Conservation (phyloP, 441 rosid species). For the Manihot esculenta region DNA sequence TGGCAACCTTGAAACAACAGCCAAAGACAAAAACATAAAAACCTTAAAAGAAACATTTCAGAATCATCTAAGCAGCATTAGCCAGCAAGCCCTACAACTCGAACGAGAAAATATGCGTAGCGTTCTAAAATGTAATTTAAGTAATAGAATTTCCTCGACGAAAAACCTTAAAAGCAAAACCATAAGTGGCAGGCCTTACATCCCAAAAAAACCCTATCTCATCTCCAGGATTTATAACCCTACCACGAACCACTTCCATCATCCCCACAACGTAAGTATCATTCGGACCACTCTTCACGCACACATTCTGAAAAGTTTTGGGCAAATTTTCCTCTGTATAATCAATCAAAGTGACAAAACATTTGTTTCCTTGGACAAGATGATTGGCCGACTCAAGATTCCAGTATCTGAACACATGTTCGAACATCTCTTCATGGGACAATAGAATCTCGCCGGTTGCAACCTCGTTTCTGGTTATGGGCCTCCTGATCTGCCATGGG, state of each 20-base stretch:
- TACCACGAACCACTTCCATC: slow-evolving; percentile 24
- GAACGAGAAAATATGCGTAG: too few relatives aligned
- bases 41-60: too few relatives aligned
- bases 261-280: slow-evolving; percentile 26
- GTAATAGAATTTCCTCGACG: slow-evolving; percentile 15
- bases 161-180: slow-evolving; percentile 32
- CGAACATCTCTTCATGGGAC: slow-evolving; percentile 25
- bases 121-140: too few relatives aligned
- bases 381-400: slow-evolving; percentile 24
- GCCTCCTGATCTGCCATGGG: slow-evolving; percentile 31
- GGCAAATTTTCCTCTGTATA: slow-evolving; percentile 32
- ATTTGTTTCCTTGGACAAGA: slow-evolving; percentile 19
- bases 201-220: slow-evolving; percentile 40
- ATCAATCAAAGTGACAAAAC: slow-evolving; percentile 25
- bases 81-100: too few relatives aligned
- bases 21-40: too few relatives aligned
- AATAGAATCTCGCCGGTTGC: slow-evolving; percentile 24
- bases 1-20: too few relatives aligned
- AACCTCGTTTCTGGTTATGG: slow-evolving; percentile 22
- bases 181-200: slow-evolving; percentile 16
- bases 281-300: slow-evolving; percentile 21
- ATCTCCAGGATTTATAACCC: slow-evolving; percentile 22
- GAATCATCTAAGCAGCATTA: too few relatives aligned
- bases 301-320: slow-evolving; percentile 26
- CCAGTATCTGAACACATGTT: slow-evolving; percentile 34